phyloP scores from a whole-genome alignment of 2,329 filamentous ascomycete genomes.

The Xylaria sp. region DNA sequence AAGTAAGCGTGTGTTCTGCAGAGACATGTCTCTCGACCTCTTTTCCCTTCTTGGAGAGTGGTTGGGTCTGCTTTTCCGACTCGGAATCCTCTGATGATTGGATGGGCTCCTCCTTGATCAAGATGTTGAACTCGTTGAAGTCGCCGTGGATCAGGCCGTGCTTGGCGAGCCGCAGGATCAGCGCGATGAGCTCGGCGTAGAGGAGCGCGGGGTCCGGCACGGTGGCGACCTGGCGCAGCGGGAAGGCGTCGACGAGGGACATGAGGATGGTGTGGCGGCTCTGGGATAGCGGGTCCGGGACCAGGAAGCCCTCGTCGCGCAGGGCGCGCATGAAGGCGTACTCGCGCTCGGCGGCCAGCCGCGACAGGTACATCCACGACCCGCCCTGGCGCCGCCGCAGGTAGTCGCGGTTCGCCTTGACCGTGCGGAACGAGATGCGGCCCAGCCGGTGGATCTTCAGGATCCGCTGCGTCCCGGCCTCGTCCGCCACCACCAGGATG shows the following conservation, averaged over 20 bases:
- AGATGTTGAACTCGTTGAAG: slow-evolving; percentile 99
- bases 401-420: slow-evolving; percentile 96
- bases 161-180: slow-evolving; percentile 84
- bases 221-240: slow-evolving; percentile 85
- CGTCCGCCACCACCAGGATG: slow-evolving; percentile 90
- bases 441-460: slow-evolving; percentile 97
- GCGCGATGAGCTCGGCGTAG: slow-evolving; percentile 88
- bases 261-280: slow-evolving; percentile 97
- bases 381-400: slow-evolving; percentile 73
- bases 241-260: slow-evolving; percentile 91
- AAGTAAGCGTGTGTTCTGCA: background rate
- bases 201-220: slow-evolving; percentile 86
- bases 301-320: slow-evolving; percentile 83
- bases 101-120: slow-evolving; percentile 78
- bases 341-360: slow-evolving; percentile 92
- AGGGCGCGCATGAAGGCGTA: slow-evolving; percentile 94
- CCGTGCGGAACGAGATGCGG: slow-evolving; percentile 94
- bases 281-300: slow-evolving; percentile 87
- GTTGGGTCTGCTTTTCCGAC: slow-evolving; percentile 49
- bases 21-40: slow-evolving; percentile 17
- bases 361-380: slow-evolving; percentile 98
- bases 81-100: slow-evolving; percentile 29
- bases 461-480: slow-evolving; percentile 79
- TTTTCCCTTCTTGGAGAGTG: slow-evolving; percentile 36
- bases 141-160: slow-evolving; percentile 96